phyloP scores from a whole-genome alignment of 805 yeast species.

The Wickerhamomyces mucosus region DNA sequence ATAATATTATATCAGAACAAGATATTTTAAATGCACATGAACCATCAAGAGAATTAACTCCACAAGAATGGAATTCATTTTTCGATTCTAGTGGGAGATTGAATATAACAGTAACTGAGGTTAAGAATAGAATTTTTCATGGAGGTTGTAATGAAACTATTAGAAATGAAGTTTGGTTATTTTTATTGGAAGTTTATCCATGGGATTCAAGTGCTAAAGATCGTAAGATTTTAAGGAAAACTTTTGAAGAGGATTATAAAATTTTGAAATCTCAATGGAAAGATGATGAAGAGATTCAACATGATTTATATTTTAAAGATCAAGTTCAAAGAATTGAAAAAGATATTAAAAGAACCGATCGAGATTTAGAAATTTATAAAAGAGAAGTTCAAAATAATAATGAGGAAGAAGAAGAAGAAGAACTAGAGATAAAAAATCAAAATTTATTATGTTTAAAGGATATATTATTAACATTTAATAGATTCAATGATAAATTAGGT shows the following conservation, averaged over 20 bases:
- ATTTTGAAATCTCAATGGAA: slow-evolving; percentile 66
- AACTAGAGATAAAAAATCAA: slow-evolving; percentile 49
- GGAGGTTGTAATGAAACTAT: slow-evolving; percentile 63
- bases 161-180: slow-evolving; percentile 77
- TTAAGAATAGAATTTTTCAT: slow-evolving; percentile 78
- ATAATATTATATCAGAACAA: slow-evolving; percentile 44
- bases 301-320: slow-evolving; percentile 74
- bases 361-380: slow-evolving; percentile 57
- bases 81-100: slow-evolving; percentile 77
- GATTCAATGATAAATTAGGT: slow-evolving; percentile 74
- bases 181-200: slow-evolving; percentile 72
- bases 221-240: slow-evolving; percentile 45
- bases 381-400: slow-evolving; percentile 24
- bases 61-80: slow-evolving; percentile 74
- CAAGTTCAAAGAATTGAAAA: slow-evolving; percentile 86
- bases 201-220: slow-evolving; percentile 79
- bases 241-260: slow-evolving; percentile 51
- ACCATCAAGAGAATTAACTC: slow-evolving; percentile 56
- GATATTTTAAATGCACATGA: slow-evolving; percentile 41
- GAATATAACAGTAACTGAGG: slow-evolving; percentile 61
- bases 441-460: slow-evolving; percentile 66
- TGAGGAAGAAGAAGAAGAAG: slow-evolving; percentile 24
- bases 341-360: slow-evolving; percentile 87
- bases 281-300: slow-evolving; percentile 41
- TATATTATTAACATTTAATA: slow-evolving; percentile 79